phyloP scores from a whole-genome alignment of 2,329 filamentous ascomycete species.

The Penicillium hesseltinei region DNA sequence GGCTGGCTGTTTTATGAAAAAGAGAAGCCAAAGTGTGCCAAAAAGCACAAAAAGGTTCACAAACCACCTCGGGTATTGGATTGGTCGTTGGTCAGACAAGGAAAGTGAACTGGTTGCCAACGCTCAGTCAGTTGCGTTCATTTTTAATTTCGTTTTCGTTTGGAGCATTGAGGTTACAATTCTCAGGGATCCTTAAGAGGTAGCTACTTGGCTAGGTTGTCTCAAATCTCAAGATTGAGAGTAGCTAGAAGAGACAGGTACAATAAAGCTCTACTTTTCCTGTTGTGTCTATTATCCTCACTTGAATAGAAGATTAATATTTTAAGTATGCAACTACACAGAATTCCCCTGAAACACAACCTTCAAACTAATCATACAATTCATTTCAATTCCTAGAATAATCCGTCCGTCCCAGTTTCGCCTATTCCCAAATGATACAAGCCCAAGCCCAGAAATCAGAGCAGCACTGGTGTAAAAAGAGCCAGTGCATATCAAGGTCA shows the following conservation, averaged over 20 bases:
- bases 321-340: background rate
- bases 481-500: constrained; percentile 23
- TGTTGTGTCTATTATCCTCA: background rate
- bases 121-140: background rate
- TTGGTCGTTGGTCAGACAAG: background rate
- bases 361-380: constrained; percentile 33
- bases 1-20: background rate
- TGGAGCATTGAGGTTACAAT: background rate
- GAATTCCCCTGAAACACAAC: background rate
- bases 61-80: background rate
- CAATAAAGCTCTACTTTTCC: background rate
- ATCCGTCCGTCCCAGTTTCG: constrained; percentile 21
- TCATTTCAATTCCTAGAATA: constrained; percentile 29
- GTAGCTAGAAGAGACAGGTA: background rate
- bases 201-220: background rate
- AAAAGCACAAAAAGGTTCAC: background rate
- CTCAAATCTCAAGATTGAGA: background rate
- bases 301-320: background rate
- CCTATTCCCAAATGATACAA: constrained; percentile 25
- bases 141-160: background rate
- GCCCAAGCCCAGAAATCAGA: constrained; percentile 14
- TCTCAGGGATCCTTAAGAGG: background rate
- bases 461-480: constrained; percentile 20
- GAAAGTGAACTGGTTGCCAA: background rate
- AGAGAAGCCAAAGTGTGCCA: background rate